Base-by-base conservation (phyloP, 2,329 filamentous ascomycete genomes). In the Arthrobotrys iridis region DNA sequence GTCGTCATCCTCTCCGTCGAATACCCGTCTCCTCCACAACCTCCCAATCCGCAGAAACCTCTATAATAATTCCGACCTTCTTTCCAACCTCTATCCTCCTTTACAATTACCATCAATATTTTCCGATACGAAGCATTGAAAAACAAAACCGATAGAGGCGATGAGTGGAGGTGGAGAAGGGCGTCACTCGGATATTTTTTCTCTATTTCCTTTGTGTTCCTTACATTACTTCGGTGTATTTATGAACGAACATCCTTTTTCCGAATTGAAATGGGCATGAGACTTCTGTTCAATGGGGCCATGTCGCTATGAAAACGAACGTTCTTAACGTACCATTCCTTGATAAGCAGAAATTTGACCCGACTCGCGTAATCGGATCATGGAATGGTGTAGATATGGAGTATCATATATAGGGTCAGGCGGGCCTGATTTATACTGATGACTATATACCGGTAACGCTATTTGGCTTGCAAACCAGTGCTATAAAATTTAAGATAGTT, bases 261-360 rank as follows among this genome's bases (percentile, higher is more conserved):
- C 62, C 41, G 65, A 70, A 70, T 70, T 45, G 64, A 70, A 55
- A 70, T 55, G 43, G 65, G 55, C 52, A 59, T 70, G 65, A 70
- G 55, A 70, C 65, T 58, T 70, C 55, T 62, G 35, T 70, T 50
- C 30, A 62, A 70, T 41, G 65, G 57, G 65, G 65, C 65, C 48
- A 70, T 62, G 65, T 62, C 65, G 24, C 62, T 26, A 70, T 62
- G 55, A 70, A 62, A 59, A 46, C 58, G 33, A 58, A 59, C 30
- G n/a, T n/a, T n/a, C n/a, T n/a, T n/a, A n/a, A n/a, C n/a, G n/a
- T n/a, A n/a, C n/a, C n/a, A n/a, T n/a, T n/a, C n/a, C n/a, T n/a
- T n/a, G n/a, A n/a, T n/a, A n/a, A n/a, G n/a, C n/a, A n/a, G n/a
- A n/a, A n/a, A n/a, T n/a, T n/a, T n/a, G n/a, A n/a, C n/a, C n/a